Base-by-base conservation (phyloP, 2,329 filamentous ascomycete genomes). In the Fusarium pilosicola region DNA sequence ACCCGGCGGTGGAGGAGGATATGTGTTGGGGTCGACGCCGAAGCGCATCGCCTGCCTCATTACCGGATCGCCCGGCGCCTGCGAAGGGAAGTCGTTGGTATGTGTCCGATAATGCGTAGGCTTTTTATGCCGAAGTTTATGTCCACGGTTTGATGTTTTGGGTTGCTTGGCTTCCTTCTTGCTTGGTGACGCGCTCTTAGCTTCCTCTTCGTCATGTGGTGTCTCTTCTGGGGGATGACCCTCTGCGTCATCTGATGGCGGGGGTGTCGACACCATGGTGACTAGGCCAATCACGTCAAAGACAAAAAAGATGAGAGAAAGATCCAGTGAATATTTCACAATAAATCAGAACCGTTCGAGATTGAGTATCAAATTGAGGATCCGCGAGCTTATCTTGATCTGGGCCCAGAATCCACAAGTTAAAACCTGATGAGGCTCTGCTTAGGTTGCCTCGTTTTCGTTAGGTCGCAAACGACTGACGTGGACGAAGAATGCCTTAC, bases 401-500 rank as follows among this genome's bases (percentile, higher is more conserved):
- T 30, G 4, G 22, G 44, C 15, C 26, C 1, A 17, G 10, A 54
- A 26, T 32, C 24, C 26, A 55, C 36, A 49, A 36, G 57, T 48
- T 38, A 24, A 55, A 30, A n/a, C 36, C 36, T 26, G 30, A 20
- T 68, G 65, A 68, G 65, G 65, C 65, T 68, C 65, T 68, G 56
- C 38, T 32, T 13, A 18, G 15, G 38, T 46, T 45, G 62, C 42
- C 63, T 57, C 30, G 30, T 45, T 17, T 41, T 18, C 5, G 7
- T 34, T 26, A 39, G 64, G 66, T 68, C 64, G 65, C 65, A 51
- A 63, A 17, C 3, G 41, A 44, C 56, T 45, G 60, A 68, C 65
- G 65, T 55, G 65, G 60, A 68, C 56, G 61, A 55, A 55, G 46
- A 49, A 38, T 46, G 65, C 65, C 64, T 68, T 63, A 28, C 20